Evolutionary conservation across 2,329 filamentous ascomycete species (phyloP).

Genomic region (Fusarium sp.): DNA sequence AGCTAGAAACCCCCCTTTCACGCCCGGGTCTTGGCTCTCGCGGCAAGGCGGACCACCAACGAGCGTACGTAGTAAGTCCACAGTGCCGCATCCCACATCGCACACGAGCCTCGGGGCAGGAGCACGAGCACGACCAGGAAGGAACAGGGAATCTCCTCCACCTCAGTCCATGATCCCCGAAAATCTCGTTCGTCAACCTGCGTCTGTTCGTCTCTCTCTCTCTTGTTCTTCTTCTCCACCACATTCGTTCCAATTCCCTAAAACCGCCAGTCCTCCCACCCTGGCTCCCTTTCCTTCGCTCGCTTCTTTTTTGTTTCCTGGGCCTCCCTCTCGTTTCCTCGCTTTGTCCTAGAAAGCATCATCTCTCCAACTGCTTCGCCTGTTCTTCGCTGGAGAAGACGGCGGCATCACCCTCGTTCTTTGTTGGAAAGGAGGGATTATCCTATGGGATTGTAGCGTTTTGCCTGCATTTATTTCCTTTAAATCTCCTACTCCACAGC

Average conservation of each 20-base stretch:
- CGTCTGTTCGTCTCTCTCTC: slow-evolving; percentile 37
- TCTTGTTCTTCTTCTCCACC: slow-evolving; percentile 41
- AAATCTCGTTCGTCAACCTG: slow-evolving; percentile 44
- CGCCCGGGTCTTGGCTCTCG: background rate
- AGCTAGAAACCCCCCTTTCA: slow-evolving; percentile 27
- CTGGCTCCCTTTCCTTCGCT: slow-evolving; percentile 29
- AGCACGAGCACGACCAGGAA: slow-evolving; percentile 32
- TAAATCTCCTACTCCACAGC: slow-evolving; percentile 37
- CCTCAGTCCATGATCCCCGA: slow-evolving; percentile 37
- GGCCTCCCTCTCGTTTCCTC: slow-evolving; percentile 38
- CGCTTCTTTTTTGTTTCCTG: slow-evolving; percentile 35
- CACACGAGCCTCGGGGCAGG: slow-evolving; percentile 17
- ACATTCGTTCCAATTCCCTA: slow-evolving; percentile 47
- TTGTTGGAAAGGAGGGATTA: slow-evolving; percentile 27
- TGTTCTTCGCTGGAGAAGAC: slow-evolving; percentile 41
- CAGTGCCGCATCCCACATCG: slow-evolving; percentile 25
- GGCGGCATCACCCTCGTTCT: slow-evolving; percentile 44
- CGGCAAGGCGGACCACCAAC: background rate
- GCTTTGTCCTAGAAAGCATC: slow-evolving; percentile 28
- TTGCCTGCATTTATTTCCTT: slow-evolving; percentile 40
- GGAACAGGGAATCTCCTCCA: slow-evolving; percentile 39
- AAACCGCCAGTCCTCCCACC: slow-evolving; percentile 44
- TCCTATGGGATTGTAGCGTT: slow-evolving; percentile 31
- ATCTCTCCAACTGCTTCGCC: slow-evolving; percentile 24
- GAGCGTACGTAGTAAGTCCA: slow-evolving; percentile 22